These are phyloP conservation scores for Nemania sp. DNA, from an alignment of 2,329 filamentous ascomycete species.

Conservation along the genomic window DNA sequence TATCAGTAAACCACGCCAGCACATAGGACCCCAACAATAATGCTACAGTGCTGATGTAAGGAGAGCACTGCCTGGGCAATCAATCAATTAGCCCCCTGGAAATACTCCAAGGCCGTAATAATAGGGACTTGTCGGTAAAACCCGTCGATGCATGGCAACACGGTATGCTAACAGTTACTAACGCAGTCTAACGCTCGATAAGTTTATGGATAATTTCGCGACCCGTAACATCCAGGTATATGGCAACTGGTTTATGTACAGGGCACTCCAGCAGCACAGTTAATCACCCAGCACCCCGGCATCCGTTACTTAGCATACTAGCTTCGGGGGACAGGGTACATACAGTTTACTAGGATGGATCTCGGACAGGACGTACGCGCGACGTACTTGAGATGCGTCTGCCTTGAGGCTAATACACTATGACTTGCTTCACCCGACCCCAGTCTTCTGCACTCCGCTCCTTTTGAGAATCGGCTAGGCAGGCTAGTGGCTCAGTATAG, in stretches of 20 bases:
- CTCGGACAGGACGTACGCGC: background rate
- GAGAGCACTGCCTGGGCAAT: background rate
- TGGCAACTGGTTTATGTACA: background rate
- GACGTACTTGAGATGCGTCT: background rate
- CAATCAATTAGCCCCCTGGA: background rate
- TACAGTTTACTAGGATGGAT: background rate
- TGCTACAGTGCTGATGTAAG: no score
- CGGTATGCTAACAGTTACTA: background rate
- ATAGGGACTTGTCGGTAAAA: background rate
- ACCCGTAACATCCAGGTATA: background rate
- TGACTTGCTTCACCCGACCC: background rate
- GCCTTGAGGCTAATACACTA: no score
- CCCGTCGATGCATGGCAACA: conserved; percentile 7
- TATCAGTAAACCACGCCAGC: no score
- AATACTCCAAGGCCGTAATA: background rate
- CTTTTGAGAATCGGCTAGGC: background rate
- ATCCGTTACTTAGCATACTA: background rate
- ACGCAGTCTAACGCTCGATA: conserved; percentile 8
- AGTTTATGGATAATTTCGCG: conserved; percentile 7
- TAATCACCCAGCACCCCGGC: conserved; percentile 4
- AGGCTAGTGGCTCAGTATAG: background rate
- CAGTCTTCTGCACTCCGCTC: background rate
- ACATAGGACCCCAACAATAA: no score
- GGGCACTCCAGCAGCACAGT: background rate
- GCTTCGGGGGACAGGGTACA: background rate